Percentiles rank a stretch among this genome's conserved stretches.
phyloP scores from a whole-genome alignment of 2,329 filamentous ascomycete species.

The Fusarium irregulare region DNA sequence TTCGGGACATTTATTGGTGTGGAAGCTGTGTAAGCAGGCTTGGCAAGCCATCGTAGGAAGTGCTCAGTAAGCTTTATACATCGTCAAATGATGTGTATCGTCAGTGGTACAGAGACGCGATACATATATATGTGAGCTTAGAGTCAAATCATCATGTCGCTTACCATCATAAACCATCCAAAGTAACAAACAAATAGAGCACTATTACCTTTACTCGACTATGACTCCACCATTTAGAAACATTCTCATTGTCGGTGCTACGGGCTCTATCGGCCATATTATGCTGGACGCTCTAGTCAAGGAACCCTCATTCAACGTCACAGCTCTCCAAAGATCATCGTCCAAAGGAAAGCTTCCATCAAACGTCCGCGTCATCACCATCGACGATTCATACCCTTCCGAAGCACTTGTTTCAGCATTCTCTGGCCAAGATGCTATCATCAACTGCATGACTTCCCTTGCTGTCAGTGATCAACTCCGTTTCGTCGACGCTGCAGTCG shows the following conservation, averaged over 20 bases:
- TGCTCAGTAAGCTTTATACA: background rate
- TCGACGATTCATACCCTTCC: constrained; percentile 10
- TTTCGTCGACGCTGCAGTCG: constrained; percentile 3
- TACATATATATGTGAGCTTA: background rate
- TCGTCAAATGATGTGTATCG: too few species aligned
- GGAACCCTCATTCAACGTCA: background rate
- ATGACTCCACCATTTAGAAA: background rate
- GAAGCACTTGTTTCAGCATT: background rate
- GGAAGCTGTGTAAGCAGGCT: background rate
- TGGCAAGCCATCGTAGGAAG: background rate
- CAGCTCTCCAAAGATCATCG: background rate
- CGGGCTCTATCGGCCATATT: background rate
- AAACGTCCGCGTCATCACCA: background rate
- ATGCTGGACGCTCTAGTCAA: background rate
- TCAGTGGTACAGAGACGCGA: too few species aligned
- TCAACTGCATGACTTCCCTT: constrained; percentile 18
- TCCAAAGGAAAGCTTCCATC: background rate
- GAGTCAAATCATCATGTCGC: accelerated
- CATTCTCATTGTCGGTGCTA: background rate
- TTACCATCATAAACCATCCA: background rate
- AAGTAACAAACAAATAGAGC: too few species aligned
- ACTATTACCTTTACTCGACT: too few species aligned
- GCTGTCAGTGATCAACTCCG: constrained; percentile 11
- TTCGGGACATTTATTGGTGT: background rate
- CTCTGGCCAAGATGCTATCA: background rate